Evolutionary conservation across 306 rosid genomes (phyloP), one percentile per base, ranked within the genome.

Genomic region (Prunus davidiana): DNA sequence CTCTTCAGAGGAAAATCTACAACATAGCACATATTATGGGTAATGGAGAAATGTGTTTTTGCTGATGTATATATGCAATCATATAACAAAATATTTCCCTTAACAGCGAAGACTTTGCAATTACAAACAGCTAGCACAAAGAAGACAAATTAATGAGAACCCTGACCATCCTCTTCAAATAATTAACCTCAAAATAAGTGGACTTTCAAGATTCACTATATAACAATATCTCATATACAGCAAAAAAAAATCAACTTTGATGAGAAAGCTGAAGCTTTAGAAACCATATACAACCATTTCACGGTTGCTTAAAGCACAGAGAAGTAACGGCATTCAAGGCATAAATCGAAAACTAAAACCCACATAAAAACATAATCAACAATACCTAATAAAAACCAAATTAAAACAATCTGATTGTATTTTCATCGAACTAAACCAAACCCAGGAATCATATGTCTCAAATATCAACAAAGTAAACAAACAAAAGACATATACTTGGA

Each of bases 1-100:
- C 8, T 95, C 97, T 79, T 95, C 98, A 43, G 89, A 61, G 24
- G 97, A 92, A 84, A 95, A 95, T 75, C 97, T 95, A 82, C 62
- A 77, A 14, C 28, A 60, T 47, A 74, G 69, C 7, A 72, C 24
- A 74, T 32, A 41, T 38, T 4, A 45, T 11, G 3, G 38, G 27
- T 20, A 30, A 20, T 20, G 18, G 5, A 3, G 15, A 28, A 18
- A n/a, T n/a, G 3, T 19, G 3, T 19, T 10, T 46, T 15, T 2
- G 32, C 27, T 28, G 27, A 13, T 13, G 24, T 24, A 70, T 18
- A 8, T 2, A 51, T 8, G 19, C 52, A 72, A 46, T 10, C 3
- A 28, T 27, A 14, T 5, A 12, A 6, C 19, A 38, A 27, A 38
- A 57, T 19, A 8, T 7, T 16, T 9, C 72, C n/a, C 41, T 15